Evolutionary conservation across 768 basidiomycete species (phyloP).

Genomic region (Auricularia auricula-judae): DNA sequence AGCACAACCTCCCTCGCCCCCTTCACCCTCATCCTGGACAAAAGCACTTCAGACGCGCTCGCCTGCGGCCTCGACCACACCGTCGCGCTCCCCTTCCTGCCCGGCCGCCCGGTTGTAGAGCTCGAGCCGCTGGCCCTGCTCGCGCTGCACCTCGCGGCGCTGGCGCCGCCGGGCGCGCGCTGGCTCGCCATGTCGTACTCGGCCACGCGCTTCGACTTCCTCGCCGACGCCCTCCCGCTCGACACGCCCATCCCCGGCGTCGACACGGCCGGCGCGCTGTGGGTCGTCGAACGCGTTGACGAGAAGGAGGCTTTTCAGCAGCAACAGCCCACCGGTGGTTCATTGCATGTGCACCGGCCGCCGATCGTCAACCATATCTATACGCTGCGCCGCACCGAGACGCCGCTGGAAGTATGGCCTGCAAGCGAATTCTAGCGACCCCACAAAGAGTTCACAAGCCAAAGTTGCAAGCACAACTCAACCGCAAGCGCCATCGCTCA

Average conservation of each 20-base stretch:
- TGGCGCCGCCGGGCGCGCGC: neutral
- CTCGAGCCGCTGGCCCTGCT: neutral
- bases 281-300: neutral
- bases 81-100: neutral
- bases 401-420: neutral
- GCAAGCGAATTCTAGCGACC: neutral
- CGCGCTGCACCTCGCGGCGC: neutral
- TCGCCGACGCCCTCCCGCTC: neutral
- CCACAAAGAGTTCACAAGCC: too few species aligned
- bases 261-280: neutral
- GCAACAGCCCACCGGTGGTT: neutral
- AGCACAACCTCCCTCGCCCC: neutral
- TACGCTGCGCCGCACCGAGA: neutral
- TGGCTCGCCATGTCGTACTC: neutral
- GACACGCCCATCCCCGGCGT: neutral
- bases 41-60: neutral
- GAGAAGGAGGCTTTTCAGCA: neutral
- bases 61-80: neutral
- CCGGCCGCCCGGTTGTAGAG: neutral
- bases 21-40: neutral
- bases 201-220: neutral
- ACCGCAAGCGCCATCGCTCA: too few species aligned
- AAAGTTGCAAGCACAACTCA: too few species aligned
- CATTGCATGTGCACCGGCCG: neutral
- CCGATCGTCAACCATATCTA: neutral